These are phyloP conservation scores for Cryptosporidium ryanae DNA, from an alignment of 169 alveolate species.

Conservation along the genomic window DNA sequence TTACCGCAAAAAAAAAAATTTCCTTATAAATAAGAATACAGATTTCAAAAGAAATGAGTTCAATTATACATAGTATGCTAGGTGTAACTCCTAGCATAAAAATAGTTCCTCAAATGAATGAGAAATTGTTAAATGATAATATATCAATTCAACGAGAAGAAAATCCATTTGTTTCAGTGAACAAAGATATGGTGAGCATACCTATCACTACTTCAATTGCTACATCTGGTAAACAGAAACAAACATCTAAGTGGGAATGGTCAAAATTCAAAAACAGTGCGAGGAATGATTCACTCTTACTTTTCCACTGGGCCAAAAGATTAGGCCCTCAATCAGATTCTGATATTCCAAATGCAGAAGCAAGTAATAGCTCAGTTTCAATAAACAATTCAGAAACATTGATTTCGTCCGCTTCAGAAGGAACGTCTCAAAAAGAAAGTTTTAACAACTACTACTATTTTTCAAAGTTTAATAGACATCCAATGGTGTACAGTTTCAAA, in stretches of 20 bases:
- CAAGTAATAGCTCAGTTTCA: neutral
- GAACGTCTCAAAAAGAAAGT: neutral
- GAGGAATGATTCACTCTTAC: conserved; percentile 49
- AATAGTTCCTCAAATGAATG: conserved; percentile 71
- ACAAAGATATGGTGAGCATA: conserved; percentile 45
- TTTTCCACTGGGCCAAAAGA: conserved; percentile 26
- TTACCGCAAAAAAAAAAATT: neutral
- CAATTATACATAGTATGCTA: conserved; percentile 21
- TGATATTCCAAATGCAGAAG: neutral
- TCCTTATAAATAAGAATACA: neutral
- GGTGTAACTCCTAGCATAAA: conserved; percentile 60
- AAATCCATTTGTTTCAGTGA: neutral
- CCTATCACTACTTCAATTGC: conserved; percentile 55
- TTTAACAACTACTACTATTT: conserved; percentile 23
- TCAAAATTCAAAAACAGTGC: conserved; percentile 34
- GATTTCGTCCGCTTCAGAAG: neutral
- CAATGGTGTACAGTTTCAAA: conserved; percentile 24
- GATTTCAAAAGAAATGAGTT: conserved; percentile 13
- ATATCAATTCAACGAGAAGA: neutral
- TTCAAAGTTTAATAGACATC: conserved; percentile 55
- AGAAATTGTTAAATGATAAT: conserved; percentile 13
- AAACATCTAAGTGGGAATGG: conserved; percentile 52
- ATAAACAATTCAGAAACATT: neutral
- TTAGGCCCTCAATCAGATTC: neutral
- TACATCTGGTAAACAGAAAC: conserved; percentile 6